Conservation (phyloP, 2,329 filamentous ascomycete genomes). For the Camptophora hylomeconis region DNA sequence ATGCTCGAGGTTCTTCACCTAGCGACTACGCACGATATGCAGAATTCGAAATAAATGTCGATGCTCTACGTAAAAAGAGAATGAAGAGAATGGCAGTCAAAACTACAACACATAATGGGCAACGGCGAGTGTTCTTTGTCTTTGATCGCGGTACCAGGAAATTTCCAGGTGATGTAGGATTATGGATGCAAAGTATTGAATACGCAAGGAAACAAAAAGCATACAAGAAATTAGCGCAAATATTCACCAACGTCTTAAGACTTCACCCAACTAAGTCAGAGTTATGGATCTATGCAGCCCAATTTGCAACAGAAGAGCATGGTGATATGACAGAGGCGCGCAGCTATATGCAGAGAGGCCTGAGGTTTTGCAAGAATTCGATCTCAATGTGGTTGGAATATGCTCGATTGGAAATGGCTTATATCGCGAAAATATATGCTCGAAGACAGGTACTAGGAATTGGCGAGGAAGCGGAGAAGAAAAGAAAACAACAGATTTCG, state of each 20-base stretch:
- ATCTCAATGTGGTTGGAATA: constrained; percentile 77
- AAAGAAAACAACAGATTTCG: constrained; percentile 19
- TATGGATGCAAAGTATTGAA: constrained; percentile 86
- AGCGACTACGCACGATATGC: constrained; percentile 76
- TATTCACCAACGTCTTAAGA: constrained; percentile 57
- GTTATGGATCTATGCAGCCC: constrained; percentile 75
- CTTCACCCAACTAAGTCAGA: constrained; percentile 74
- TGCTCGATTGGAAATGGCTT: constrained; percentile 81
- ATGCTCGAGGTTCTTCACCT: constrained; percentile 64
- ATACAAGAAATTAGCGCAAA: constrained; percentile 46
- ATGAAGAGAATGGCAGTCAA: constrained; percentile 69
- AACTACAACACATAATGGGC: constrained; percentile 55
- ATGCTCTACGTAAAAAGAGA: constrained; percentile 68
- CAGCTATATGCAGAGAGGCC: constrained; percentile 75
- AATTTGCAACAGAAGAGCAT: constrained; percentile 61
- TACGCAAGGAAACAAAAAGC: constrained; percentile 60
- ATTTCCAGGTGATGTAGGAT: constrained; percentile 63
- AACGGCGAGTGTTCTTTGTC: constrained; percentile 75
- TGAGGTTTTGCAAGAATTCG: constrained; percentile 73
- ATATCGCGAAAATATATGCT: constrained; percentile 67
- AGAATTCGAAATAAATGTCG: constrained; percentile 53
- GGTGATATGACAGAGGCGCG: constrained; percentile 80
- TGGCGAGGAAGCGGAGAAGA: constrained; percentile 34
- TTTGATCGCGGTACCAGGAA: constrained; percentile 76
- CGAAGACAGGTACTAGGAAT: constrained; percentile 56